A percentile compares a stretch with the other conserved stretches of the same genome.
These are phyloP conservation scores for Backusella macrospora DNA, from an alignment of 192 early-diverging fungal genomes.

Conservation along the genomic window DNA sequence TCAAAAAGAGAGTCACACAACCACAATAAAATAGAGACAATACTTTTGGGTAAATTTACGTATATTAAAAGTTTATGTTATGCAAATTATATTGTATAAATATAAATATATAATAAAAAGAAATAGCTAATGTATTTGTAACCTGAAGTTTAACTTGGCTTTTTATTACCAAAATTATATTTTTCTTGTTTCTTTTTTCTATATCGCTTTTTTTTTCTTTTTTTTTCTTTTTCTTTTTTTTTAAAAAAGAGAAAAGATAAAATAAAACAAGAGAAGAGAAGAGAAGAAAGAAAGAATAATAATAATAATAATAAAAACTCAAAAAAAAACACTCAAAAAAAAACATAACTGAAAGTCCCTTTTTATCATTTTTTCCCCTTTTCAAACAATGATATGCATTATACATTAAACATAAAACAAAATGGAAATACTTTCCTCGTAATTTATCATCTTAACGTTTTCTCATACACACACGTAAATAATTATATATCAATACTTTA, in stretches of 20 bases:
- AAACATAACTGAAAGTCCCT: no score
- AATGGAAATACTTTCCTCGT: not conserved
- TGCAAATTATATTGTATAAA: not conserved
- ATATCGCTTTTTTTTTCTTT: not conserved
- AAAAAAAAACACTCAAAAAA: no score
- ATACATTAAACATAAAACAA: not conserved
- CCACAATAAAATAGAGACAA: conserved; percentile 10
- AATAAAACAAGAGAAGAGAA: conserved; percentile 17
- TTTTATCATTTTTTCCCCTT: not conserved
- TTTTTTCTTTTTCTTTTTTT: not conserved
- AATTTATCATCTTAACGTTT: not conserved
- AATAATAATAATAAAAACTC: no score
- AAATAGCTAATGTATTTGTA: not conserved
- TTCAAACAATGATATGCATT: not conserved
- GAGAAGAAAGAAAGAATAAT: no score
- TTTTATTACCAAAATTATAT: not conserved
- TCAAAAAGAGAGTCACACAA: conserved; percentile 17
- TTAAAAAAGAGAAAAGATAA: conserved; percentile 13
- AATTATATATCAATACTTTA: conserved; percentile 12
- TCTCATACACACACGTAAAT: conserved; percentile 2
- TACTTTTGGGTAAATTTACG: conserved; percentile 14
- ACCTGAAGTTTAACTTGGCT: not conserved
- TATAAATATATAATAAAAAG: not conserved
- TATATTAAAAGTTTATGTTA: conserved; percentile 16
- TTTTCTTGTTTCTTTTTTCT: not conserved